phyloP scores from a whole-genome alignment of 768 basidiomycete genomes.

The Russula ochroleuca region DNA sequence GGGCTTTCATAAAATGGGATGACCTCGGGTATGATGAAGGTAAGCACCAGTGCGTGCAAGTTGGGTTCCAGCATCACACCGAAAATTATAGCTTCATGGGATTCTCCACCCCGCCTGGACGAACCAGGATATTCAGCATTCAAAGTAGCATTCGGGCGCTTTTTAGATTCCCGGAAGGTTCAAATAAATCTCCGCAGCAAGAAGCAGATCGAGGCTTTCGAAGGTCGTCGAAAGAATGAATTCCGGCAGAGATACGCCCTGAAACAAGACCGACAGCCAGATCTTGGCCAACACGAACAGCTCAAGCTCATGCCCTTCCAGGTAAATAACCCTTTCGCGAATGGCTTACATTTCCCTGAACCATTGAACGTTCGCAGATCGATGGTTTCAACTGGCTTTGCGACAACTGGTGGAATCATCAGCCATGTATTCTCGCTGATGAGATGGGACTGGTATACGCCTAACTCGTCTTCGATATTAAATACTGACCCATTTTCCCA shows the following conservation, averaged over 20 bases:
- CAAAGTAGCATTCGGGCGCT: slow-evolving; percentile 60
- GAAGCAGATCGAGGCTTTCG: slow-evolving; percentile 42
- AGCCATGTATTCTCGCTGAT: slow-evolving; percentile 88
- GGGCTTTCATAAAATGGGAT: slow-evolving; percentile 90
- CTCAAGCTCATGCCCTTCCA: slow-evolving; percentile 86
- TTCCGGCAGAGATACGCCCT: slow-evolving; percentile 44
- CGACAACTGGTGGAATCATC: slow-evolving; percentile 83
- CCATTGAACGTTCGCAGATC: slow-evolving; percentile 40
- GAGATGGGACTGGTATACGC: slow-evolving; percentile 87
- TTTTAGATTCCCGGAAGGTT: slow-evolving; percentile 58
- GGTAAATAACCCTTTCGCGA: slow-evolving; percentile 38
- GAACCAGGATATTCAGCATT: slow-evolving; percentile 63
- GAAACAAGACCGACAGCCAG: slow-evolving; percentile 45
- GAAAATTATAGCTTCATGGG: slow-evolving; percentile 72
- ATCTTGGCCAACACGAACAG: slow-evolving; percentile 59
- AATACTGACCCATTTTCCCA: slow-evolving; percentile 32
- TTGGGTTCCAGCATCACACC: slow-evolving; percentile 5
- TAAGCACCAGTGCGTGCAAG: slow-evolving; percentile 35
- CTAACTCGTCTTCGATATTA: neutral
- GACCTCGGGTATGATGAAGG: slow-evolving; percentile 93
- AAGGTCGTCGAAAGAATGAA: slow-evolving; percentile 52
- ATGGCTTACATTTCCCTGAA: slow-evolving; percentile 11
- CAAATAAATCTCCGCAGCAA: slow-evolving; percentile 49
- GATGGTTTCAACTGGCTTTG: slow-evolving; percentile 83
- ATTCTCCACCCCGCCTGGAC: slow-evolving; percentile 67